phyloP scores from a whole-genome alignment of 1,284 basidiomycete species.

The Testicularia cyperi region DNA sequence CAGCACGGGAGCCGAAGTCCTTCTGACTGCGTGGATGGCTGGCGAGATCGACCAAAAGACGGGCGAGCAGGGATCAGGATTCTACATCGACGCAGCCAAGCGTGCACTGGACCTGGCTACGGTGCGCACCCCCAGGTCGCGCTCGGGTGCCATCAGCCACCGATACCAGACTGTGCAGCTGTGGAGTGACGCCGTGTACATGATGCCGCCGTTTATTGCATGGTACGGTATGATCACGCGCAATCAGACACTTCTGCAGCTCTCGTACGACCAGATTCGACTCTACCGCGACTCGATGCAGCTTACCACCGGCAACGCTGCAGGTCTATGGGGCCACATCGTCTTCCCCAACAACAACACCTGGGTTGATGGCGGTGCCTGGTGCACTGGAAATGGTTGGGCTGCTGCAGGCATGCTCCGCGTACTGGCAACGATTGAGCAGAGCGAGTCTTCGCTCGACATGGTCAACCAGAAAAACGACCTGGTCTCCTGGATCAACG shows the following conservation, averaged over 20 bases:
- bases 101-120: slow-evolving; percentile 75
- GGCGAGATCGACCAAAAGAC: slow-evolving; percentile 44
- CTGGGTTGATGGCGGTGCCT: slow-evolving; percentile 62
- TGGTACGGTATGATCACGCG: slow-evolving; percentile 75
- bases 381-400: slow-evolving; percentile 80
- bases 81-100: slow-evolving; percentile 70
- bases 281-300: slow-evolving; percentile 69
- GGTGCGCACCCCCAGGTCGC: slow-evolving; percentile 65
- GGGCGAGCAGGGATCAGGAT: slow-evolving; percentile 15
- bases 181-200: slow-evolving; percentile 67
- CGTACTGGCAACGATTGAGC: slow-evolving; percentile 73
- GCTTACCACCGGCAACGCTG: slow-evolving; percentile 66
- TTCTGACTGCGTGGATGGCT: slow-evolving; percentile 45
- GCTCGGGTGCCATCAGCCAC: slow-evolving; percentile 61
- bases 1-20: slow-evolving; percentile 45
- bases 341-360: slow-evolving; percentile 17
- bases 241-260: slow-evolving; percentile 70
- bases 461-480: slow-evolving; percentile 68
- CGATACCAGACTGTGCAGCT: slow-evolving; percentile 27
- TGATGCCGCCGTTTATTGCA: slow-evolving; percentile 89
- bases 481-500: slow-evolving; percentile 70
- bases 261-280: slow-evolving; percentile 76
- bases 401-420: slow-evolving; percentile 80
- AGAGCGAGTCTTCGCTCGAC: slow-evolving; percentile 65
- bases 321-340: slow-evolving; percentile 53